These are phyloP conservation scores for Castanea crenata DNA, from an alignment of 306 rosid genomes.

Conservation along the genomic window DNA sequence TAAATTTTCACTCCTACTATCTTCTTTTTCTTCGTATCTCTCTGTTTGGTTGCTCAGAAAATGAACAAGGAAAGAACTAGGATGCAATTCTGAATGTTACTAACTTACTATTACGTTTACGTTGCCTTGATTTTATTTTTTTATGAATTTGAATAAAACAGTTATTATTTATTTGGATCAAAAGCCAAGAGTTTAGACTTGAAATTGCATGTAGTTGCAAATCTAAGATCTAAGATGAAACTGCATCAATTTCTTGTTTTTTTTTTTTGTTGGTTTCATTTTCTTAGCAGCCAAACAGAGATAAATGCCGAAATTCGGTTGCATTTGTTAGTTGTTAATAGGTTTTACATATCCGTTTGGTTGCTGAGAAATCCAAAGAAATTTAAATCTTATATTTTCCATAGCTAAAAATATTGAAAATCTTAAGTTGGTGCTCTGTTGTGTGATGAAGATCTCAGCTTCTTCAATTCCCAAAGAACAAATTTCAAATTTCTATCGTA, in stretches of 20 bases:
- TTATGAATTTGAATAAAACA: not conserved
- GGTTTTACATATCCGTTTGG: not conserved
- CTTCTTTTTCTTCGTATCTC: not conserved
- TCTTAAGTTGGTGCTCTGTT: not conserved
- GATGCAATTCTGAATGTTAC: not conserved
- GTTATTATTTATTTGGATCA: slow-evolving; percentile 2
- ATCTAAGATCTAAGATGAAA: not conserved
- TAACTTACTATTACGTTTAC: not conserved
- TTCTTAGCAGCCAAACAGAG: not conserved
- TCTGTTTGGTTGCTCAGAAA: not conserved
- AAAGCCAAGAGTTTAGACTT: not conserved
- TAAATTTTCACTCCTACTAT: not conserved
- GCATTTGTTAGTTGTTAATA: not conserved
- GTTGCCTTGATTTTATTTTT: not conserved
- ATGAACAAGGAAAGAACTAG: not conserved
- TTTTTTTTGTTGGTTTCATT: not conserved
- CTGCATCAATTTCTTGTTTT: not conserved
- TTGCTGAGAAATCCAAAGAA: not conserved
- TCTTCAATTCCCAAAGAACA: not conserved
- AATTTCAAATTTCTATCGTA: not conserved
- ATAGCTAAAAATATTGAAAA: not conserved
- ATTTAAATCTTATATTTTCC: not conserved
- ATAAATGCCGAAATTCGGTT: not conserved
- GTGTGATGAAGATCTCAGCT: not conserved
- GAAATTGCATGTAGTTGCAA: not conserved